Percentiles rank a stretch among this genome's conserved stretches.
Evolutionary conservation across 1,139 yeast species (phyloP).

Genomic region (Geotrichum bryndzae): DNA sequence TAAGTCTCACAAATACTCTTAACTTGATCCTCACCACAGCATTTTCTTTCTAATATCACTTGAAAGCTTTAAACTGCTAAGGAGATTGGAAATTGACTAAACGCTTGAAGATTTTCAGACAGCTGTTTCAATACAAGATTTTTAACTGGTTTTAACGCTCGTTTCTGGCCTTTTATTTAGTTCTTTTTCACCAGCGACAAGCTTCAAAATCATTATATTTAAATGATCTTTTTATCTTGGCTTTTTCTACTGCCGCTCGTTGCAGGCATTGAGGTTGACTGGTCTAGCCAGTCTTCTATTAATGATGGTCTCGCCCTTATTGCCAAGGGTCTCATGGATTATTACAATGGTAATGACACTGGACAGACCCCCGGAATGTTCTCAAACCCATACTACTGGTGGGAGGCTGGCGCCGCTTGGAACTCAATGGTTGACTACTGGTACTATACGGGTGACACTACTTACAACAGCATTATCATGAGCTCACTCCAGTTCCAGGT

Average conservation of each 20-base stretch:
- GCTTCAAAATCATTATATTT: background rate
- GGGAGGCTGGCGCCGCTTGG: constrained; percentile 91
- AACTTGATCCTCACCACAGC: too few species aligned
- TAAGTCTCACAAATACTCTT: too few species aligned
- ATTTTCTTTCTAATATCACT: too few species aligned
- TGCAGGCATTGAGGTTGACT: background rate
- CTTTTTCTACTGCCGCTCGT: background rate
- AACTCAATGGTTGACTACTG: constrained; percentile 71
- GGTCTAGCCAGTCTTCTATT: constrained; percentile 22
- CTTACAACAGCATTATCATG: constrained; percentile 50
- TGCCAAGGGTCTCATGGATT: constrained; percentile 61
- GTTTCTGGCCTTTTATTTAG: too few species aligned
- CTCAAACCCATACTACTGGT: constrained; percentile 80
- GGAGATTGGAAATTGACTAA: too few species aligned
- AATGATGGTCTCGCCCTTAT: constrained; percentile 47
- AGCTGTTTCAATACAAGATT: too few species aligned
- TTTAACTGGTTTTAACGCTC: too few species aligned
- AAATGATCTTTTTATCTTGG: background rate
- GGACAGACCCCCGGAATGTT: constrained; percentile 70
- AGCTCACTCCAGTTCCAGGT: constrained; percentile 58
- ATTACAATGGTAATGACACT: constrained; percentile 53
- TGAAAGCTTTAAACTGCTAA: too few species aligned
- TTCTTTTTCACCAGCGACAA: background rate
- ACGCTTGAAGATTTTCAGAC: too few species aligned
- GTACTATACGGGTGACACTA: constrained; percentile 55